phyloP scores from a whole-genome alignment of 2,329 filamentous ascomycete genomes.

The Fusarium dimerum region DNA sequence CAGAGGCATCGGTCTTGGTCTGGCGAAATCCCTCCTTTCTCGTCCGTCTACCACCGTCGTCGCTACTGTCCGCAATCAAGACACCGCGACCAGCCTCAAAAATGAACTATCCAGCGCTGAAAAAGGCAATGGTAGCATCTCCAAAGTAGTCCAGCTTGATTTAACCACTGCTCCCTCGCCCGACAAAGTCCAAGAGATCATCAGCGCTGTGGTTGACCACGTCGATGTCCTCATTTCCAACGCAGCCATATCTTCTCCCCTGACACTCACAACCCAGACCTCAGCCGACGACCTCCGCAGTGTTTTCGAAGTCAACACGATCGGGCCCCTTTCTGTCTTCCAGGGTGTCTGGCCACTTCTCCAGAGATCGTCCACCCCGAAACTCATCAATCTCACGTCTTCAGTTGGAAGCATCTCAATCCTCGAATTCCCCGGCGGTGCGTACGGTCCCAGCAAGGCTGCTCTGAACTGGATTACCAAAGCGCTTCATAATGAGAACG shows the following conservation, averaged over 20 bases:
- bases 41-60: constrained; percentile 55
- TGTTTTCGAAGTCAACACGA: constrained; percentile 47
- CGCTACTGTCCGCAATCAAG: constrained; percentile 37
- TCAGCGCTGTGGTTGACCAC: constrained; percentile 32
- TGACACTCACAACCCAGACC: constrained; percentile 30
- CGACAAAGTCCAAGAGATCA: constrained; percentile 20
- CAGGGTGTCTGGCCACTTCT: constrained; percentile 37
- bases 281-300: constrained; percentile 37
- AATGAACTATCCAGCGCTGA: constrained; percentile 19
- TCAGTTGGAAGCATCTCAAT: constrained; percentile 37
- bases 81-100: constrained; percentile 14
- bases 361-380: constrained; percentile 27
- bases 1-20: constrained; percentile 41
- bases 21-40: constrained; percentile 40
- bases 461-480: constrained; percentile 37
- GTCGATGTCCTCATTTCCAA: constrained; percentile 57
- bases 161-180: constrained; percentile 29
- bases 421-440: constrained; percentile 34
- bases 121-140: constrained; percentile 28
- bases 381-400: constrained; percentile 40
- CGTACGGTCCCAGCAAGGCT: constrained; percentile 39
- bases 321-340: constrained; percentile 37
- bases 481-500: constrained; percentile 31
- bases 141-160: constrained; percentile 42
- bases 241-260: constrained; percentile 42